Percentiles rank a stretch among this genome's conserved stretches.
Evolutionary conservation across 2,329 filamentous ascomycete species (phyloP).

Genomic region (Arthrobotrys megalospora): DNA sequence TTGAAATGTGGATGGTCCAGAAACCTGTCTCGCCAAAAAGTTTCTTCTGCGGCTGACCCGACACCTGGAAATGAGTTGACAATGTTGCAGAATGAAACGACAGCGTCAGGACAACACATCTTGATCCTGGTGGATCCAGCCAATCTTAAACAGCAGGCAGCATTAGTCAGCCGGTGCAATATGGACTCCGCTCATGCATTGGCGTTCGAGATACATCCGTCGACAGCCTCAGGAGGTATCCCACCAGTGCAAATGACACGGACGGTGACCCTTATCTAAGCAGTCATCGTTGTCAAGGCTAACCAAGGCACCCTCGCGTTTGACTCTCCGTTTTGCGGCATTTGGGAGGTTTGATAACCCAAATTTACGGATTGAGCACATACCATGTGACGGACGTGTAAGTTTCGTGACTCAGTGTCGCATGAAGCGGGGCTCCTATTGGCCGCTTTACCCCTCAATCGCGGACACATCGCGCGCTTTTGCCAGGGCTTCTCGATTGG

Average conservation of each 20-base stretch:
- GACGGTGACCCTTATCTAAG: constrained; percentile 27
- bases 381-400: constrained; percentile 61
- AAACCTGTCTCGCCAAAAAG: constrained; percentile 3
- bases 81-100: constrained; percentile 40
- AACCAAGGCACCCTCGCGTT: constrained; percentile 52
- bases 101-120: constrained; percentile 40
- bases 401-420: constrained; percentile 60
- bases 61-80: constrained; percentile 23
- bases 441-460: constrained; percentile 58
- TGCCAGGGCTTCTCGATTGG: constrained; percentile 20
- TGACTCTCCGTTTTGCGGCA: constrained; percentile 38
- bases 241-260: constrained; percentile 22
- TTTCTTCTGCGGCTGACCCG: background rate
- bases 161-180: constrained; percentile 48
- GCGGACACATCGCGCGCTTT: constrained; percentile 43
- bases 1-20: too few relatives aligned
- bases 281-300: constrained; percentile 47
- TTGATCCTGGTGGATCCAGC: background rate
- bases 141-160: constrained; percentile 6
- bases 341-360: constrained; percentile 40
- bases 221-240: constrained; percentile 15
- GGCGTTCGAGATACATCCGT: background rate
- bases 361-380: constrained; percentile 21
- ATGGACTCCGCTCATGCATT: constrained; percentile 20
- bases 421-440: constrained; percentile 45